A percentile compares a stretch with the other conserved stretches of the same genome.
These are phyloP conservation scores for Plenodomus biglobosus DNA, from an alignment of 2,329 filamentous ascomycete genomes.

Conservation along the genomic window DNA sequence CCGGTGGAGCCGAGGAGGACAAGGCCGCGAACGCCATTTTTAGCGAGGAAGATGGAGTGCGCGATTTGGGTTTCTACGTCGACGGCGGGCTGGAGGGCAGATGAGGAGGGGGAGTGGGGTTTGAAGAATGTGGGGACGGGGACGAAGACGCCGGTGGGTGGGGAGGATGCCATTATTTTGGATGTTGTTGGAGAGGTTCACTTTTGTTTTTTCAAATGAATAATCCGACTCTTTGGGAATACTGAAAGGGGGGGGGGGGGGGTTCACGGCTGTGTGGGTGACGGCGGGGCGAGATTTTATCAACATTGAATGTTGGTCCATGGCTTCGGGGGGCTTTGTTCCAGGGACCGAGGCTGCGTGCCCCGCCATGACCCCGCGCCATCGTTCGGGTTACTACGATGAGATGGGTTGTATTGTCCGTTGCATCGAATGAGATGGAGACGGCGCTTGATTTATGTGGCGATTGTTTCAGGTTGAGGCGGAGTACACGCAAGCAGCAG, in stretches of 20 bases:
- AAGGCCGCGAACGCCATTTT: constrained; percentile 61
- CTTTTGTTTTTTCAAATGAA: too few species aligned
- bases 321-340: constrained; percentile 25
- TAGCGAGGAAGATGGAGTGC: constrained; percentile 63
- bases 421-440: not conserved
- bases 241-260: too few species aligned
- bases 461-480: too few species aligned
- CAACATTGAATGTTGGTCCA: not conserved
- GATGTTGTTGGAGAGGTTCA: not conserved
- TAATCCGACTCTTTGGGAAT: too few species aligned
- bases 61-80: constrained; percentile 61
- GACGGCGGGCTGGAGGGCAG: constrained; percentile 53
- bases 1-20: constrained; percentile 66
- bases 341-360: constrained; percentile 32
- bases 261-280: too few species aligned
- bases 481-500: too few species aligned
- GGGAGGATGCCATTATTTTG: constrained; percentile 30
- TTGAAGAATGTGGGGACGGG: constrained; percentile 66
- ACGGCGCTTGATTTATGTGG: too few species aligned
- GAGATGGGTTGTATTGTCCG: not conserved
- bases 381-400: constrained; percentile 15
- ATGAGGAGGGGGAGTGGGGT: constrained; percentile 47
- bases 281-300: not conserved
- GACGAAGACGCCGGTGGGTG: constrained; percentile 44
- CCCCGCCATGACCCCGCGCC: constrained; percentile 32